Evolutionary conservation across 2,329 filamentous ascomycete species (phyloP).

Genomic region (Pseudogymnoascus sp.): DNA sequence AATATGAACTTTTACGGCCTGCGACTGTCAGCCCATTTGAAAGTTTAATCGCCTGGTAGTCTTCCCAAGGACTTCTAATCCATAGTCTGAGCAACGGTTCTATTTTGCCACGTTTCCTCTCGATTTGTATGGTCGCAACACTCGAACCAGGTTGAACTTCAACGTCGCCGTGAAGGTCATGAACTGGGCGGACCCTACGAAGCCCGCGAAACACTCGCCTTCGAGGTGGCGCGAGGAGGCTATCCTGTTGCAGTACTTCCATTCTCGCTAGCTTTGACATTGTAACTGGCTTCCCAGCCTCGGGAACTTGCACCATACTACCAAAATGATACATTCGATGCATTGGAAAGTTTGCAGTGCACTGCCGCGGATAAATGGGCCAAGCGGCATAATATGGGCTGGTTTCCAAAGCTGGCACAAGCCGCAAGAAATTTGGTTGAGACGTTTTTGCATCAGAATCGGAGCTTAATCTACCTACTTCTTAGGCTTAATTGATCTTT

Average conservation of each 20-base stretch:
- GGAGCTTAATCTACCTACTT: background rate
- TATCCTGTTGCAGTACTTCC: background rate
- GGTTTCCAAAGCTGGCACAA: background rate
- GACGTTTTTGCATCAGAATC: background rate
- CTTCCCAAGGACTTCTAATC: background rate
- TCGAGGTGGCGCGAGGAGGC: background rate
- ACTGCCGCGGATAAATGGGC: background rate
- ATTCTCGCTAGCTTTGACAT: background rate
- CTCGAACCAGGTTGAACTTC: background rate
- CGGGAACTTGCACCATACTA: background rate
- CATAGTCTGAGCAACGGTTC: background rate
- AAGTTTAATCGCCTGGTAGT: background rate
- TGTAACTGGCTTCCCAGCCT: background rate
- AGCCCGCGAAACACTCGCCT: background rate
- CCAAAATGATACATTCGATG: background rate
- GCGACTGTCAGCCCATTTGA: background rate
- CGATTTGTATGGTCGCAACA: background rate
- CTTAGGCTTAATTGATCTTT: background rate
- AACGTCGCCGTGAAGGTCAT: background rate
- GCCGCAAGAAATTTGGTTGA: background rate
- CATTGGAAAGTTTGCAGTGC: background rate
- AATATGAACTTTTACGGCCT: background rate
- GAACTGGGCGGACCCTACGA: background rate
- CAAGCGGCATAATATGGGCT: background rate
- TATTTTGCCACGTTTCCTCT: background rate